Evolutionary conservation across 2,329 filamentous ascomycete genomes (phyloP).

Genomic region (Neonectria hederae): DNA sequence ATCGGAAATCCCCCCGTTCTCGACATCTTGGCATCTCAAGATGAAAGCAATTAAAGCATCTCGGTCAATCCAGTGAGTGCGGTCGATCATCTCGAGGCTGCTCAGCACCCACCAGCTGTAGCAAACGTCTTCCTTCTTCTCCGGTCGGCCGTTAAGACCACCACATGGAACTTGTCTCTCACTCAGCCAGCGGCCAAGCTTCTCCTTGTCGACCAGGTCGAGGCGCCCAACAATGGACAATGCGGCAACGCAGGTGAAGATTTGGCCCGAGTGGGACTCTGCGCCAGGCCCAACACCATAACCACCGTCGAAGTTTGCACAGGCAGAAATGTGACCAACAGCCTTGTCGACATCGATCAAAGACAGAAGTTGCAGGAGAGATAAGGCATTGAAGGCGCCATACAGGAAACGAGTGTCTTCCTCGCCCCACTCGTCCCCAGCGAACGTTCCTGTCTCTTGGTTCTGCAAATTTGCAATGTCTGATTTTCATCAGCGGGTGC

Average conservation of each 20-base stretch:
- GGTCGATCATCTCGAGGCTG: constrained; percentile 87
- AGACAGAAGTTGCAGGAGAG: constrained; percentile 77
- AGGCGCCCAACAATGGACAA: constrained; percentile 84
- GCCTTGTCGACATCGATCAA: constrained; percentile 83
- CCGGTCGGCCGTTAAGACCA: constrained; percentile 91
- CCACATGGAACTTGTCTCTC: constrained; percentile 89
- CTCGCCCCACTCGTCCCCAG: constrained; percentile 96
- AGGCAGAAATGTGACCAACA: constrained; percentile 80
- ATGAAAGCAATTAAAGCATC: constrained; percentile 84
- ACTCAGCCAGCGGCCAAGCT: constrained; percentile 88
- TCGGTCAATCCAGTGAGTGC: constrained; percentile 92
- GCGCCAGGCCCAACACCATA: constrained; percentile 91
- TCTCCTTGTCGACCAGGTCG: constrained; percentile 84
- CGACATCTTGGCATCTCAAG: constrained; percentile 84
- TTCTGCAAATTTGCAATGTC: constrained; percentile 88
- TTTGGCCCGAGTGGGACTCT: constrained; percentile 94
- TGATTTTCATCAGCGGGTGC: constrained; percentile 45
- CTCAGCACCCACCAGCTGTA: constrained; percentile 99
- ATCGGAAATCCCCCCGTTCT: constrained; percentile 87
- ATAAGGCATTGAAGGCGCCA: constrained; percentile 87
- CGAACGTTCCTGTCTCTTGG: constrained; percentile 82
- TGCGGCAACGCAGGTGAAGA: constrained; percentile 92
- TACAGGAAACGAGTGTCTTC: constrained; percentile 95
- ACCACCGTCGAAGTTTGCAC: constrained; percentile 93
- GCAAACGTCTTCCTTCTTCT: constrained; percentile 96